Percentiles rank a stretch among this genome's conserved stretches.
phyloP scores from a whole-genome alignment of 768 basidiomycete genomes.

The Lactarius deliciosus region DNA sequence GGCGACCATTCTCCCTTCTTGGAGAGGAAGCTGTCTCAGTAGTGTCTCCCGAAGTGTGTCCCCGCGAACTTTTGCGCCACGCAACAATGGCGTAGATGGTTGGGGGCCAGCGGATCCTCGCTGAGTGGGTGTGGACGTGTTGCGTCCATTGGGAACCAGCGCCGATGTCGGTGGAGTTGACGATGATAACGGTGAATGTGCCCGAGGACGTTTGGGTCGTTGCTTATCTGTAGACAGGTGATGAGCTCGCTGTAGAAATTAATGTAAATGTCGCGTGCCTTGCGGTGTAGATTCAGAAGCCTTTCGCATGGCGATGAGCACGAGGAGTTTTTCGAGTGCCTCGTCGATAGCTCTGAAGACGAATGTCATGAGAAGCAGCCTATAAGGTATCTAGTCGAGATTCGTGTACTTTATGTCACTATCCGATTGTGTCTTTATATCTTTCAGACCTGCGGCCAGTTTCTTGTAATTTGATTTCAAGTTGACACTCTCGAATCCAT shows the following conservation, averaged over 20 bases:
- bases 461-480: slow-evolving; percentile 44
- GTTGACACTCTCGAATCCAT: slow-evolving; percentile 63
- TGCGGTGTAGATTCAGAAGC: slow-evolving; percentile 60
- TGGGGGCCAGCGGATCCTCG: slow-evolving; percentile 58
- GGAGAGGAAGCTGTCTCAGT: slow-evolving; percentile 62
- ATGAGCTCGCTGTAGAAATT: slow-evolving; percentile 1
- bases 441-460: slow-evolving; percentile 58
- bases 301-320: slow-evolving; percentile 71
- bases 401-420: slow-evolving; percentile 58
- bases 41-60: slow-evolving; percentile 58
- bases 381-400: slow-evolving; percentile 16
- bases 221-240: slow-evolving; percentile 39
- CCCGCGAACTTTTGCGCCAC: slow-evolving; percentile 66
- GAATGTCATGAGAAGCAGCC: slow-evolving; percentile 10
- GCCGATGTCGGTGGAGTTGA: slow-evolving; percentile 38
- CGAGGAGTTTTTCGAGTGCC: slow-evolving; percentile 63
- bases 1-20: slow-evolving; percentile 75
- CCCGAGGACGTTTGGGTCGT: slow-evolving; percentile 72
- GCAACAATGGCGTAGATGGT: slow-evolving; percentile 49
- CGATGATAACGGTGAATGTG: slow-evolving; percentile 64
- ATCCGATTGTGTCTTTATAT: slow-evolving; percentile 57
- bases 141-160: slow-evolving; percentile 39
- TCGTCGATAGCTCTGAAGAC: slow-evolving; percentile 62
- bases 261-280: slow-evolving; percentile 35
- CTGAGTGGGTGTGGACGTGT: slow-evolving; percentile 57